These are phyloP conservation scores for Salix suchowensis DNA, from an alignment of 345 rosid species.

Conservation along the genomic window DNA sequence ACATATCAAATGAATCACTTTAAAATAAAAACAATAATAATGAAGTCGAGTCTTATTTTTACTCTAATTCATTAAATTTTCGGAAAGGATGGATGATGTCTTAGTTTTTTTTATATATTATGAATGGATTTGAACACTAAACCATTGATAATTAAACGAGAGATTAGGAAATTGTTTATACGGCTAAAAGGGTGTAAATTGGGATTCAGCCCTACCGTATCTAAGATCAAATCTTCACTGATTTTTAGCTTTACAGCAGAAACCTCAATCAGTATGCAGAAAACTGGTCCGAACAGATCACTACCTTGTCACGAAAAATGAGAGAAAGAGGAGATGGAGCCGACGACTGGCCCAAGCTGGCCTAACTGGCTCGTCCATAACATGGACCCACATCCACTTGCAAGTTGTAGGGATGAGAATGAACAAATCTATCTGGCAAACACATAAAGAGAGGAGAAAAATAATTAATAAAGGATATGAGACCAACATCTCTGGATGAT, in stretches of 20 bases:
- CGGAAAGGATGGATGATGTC: not conserved
- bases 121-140: not conserved
- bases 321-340: not conserved
- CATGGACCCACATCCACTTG: slow-evolving; percentile 9
- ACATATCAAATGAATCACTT: no score
- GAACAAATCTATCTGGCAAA: not conserved
- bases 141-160: no score
- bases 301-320: no score
- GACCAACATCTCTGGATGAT: not conserved
- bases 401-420: not conserved
- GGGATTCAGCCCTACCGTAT: no score
- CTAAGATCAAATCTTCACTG: no score
- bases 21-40: no score
- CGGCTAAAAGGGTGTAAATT: no score
- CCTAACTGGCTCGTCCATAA: not conserved
- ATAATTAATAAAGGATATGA: not conserved
- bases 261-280: no score
- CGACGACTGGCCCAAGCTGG: not conserved
- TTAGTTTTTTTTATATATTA: slow-evolving; percentile 1
- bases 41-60: not conserved
- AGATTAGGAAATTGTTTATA: no score
- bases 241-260: no score
- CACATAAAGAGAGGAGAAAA: not conserved
- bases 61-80: no score
- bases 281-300: no score